Conservation (phyloP, 225 moss, liverwort and hornwort species). For the Sphagnum tenellum region DNA sequence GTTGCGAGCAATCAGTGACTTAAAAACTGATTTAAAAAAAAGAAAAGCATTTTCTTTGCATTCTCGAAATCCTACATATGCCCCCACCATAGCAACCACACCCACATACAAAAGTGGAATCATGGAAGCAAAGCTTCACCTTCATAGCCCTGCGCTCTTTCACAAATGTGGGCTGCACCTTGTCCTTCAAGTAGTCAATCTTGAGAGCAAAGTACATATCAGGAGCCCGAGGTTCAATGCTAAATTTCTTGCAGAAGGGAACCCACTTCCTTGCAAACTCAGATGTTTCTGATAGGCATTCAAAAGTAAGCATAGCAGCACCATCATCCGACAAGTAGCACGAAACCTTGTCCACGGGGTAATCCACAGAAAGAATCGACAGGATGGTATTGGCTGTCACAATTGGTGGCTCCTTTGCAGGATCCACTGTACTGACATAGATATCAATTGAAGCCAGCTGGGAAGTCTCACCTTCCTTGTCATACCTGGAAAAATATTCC, state of each 20-base stretch:
- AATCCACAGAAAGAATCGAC: constrained; percentile 74
- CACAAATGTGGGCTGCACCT: constrained; percentile 91
- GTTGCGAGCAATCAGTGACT: no score
- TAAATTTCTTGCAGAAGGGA: constrained; percentile 90
- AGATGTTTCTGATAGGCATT: constrained; percentile 76
- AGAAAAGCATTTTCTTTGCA: no score
- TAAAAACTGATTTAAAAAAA: no score
- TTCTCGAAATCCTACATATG: no score
- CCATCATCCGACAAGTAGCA: constrained; percentile 97
- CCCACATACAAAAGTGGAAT: not conserved
- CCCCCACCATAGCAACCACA: no score
- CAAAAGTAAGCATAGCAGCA: constrained; percentile 94
- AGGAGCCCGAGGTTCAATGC: constrained; percentile 83
- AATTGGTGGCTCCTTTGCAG: constrained; percentile 79
- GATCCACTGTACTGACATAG: constrained; percentile 92
- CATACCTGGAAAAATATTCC: constrained; percentile 40
- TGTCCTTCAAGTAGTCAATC: constrained; percentile 89
- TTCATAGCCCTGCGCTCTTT: constrained; percentile 95
- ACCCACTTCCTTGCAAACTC: constrained; percentile 96
- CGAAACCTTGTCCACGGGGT: constrained; percentile 89
- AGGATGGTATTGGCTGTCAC: constrained; percentile 93
- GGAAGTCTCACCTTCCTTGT: constrained; percentile 71
- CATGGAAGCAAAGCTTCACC: constrained; percentile 12
- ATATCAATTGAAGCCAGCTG: constrained; percentile 66
- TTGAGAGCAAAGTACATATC: constrained; percentile 94